Base-by-base conservation (phyloP, 2,329 filamentous ascomycete genomes). In the Gaeumannomyces sp. region DNA sequence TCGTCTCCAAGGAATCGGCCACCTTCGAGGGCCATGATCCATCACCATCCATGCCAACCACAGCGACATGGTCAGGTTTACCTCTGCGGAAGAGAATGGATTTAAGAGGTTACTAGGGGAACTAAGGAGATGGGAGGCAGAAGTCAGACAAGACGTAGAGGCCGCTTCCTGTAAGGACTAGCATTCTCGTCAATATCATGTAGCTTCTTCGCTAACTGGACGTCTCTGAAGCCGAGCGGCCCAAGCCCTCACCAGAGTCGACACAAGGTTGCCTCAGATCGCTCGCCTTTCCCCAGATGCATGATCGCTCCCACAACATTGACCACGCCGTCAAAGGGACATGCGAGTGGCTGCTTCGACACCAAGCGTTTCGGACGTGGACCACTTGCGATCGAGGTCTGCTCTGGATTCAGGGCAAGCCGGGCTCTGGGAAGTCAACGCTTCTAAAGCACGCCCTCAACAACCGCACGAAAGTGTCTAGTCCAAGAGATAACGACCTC, bases 371-470 rank as follows among this genome's bases (percentile, higher is more conserved):
- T 31, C 62, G 22, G 8, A 35, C 5, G 1, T 68, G 67, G 67
- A 13, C 27, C 3, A n/a, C 4, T 63, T 6, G 57, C n/a, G n/a
- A 60, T 6, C 45, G 25, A 35, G 70, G 68, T 1, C 10, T 79
- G 0, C 74, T 79, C 5, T 79, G 75, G 76, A 74, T 79, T 31
- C 74, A 74, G 57, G 77, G 77, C 1, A 76, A 78, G 29, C 76
- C 77, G 5, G 65, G 65, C n/a, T 65, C 65, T 58, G 65, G 65
- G n/a, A 66, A 66, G 28, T 66, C 65, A n/a, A 77, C 76, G 2
- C 65, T 79, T 33, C 69, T 80, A 50, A 69, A 69, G 35, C 70
- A 73, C 65, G 29, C 76, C 0, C 69, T 79, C 11, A 66, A 61
- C 8, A n/a, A 63, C 11, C 25, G 35, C 28, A 57, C 4, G 3